Base-by-base conservation (phyloP, 768 basidiomycete genomes). In the Rhizopogon sp. region DNA sequence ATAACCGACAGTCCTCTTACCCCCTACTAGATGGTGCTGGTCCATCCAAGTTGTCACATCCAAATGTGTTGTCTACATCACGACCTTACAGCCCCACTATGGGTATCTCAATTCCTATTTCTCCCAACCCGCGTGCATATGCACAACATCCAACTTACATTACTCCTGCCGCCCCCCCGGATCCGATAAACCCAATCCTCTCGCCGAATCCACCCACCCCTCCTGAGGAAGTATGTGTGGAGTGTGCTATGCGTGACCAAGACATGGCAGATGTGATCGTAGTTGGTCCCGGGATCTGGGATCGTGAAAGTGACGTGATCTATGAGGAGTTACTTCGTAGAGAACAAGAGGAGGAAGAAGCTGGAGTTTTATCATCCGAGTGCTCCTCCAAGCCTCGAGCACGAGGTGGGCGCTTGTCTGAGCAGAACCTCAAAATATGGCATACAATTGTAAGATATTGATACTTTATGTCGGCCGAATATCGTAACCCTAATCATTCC, bases 181-280 rank as follows among this genome's bases (percentile, higher is more conserved):
- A 76, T 50, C 76, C 85, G 41, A 75, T 85, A 47, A 84, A 86
- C 57, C 79, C 86, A 3, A 77, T 84, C 4, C 84, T 81, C 62
- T 77, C 80, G 0, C 81, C 84, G 33, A 75, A 75, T 13, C 81
- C 77, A 22, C 81, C 71, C 29, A 65, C 63, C 5, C 74, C 72
- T 9, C 84, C 81, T 59, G 88, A 90, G 62, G 96, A 98, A 68
- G 74, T 98, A 31, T 99, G 96, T 62, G 77, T 97, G 37, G 97
- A 98, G 70, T 99, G 97, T 66, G 88, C 97, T 55, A 98, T 98
- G 95, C 86, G 97, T 33, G 97, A 99, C 70, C 84, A 96, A 66
- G 97, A 99, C 67, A 93, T 99, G 89, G 92, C 87, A 8, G 95
- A 97, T 68, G 93, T 99, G 25, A 82, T 90, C 68, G 97, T 97